Base-by-base conservation (phyloP, 306 rosid genomes). In the Cotoneaster glaucophyllus region DNA sequence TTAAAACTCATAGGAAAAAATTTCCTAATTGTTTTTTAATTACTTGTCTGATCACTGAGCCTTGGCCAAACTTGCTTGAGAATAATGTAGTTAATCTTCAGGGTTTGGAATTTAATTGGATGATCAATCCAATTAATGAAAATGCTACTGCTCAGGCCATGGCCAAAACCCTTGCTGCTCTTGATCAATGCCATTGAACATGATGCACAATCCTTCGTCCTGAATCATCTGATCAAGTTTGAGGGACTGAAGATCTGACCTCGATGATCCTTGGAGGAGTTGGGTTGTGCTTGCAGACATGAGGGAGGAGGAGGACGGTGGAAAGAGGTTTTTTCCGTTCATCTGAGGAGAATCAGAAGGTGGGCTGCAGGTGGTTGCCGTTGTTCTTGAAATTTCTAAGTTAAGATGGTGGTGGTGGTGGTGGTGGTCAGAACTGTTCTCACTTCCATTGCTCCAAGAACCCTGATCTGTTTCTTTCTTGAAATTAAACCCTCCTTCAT, bases 381-480 rank as follows among this genome's bases (percentile, higher is more conserved):
- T 91, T 75, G 91, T 86, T 80, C 87, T 91, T 68, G 97, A 91
- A 7, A 88, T 87, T 6, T 90, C 96, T 69, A 91, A 64, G 74
- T 91, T 91, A 32, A 91, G 80, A 43, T 73, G 77, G 7, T 61
- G 65, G 28, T 25, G 59, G 26, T 22, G 34, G 32, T 29, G 66
- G 32, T 26, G 41, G 34, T 63, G 43, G 64, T 88, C 94, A 69
- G 91, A 88, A 74, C 93, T 90, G 59, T 87, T 91, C n/a, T 90
- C 91, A 78, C 98, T 90, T 73, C 88, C 90, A 69, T 87, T 94
- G 86, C 96, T 94, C 97, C 94, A 90, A 32, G 91, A 91, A 14
- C 87, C 87, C 64, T 70, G 80, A 70, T 88, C 96, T 19, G 58
- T 73, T 82, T 90, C 93, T 76, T 91, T 91, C 84, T 91, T 88